Percentiles rank a stretch among this genome's conserved stretches.
These are phyloP conservation scores for Termitomyces sp. DNA, from an alignment of 768 basidiomycete genomes.

Conservation along the genomic window DNA sequence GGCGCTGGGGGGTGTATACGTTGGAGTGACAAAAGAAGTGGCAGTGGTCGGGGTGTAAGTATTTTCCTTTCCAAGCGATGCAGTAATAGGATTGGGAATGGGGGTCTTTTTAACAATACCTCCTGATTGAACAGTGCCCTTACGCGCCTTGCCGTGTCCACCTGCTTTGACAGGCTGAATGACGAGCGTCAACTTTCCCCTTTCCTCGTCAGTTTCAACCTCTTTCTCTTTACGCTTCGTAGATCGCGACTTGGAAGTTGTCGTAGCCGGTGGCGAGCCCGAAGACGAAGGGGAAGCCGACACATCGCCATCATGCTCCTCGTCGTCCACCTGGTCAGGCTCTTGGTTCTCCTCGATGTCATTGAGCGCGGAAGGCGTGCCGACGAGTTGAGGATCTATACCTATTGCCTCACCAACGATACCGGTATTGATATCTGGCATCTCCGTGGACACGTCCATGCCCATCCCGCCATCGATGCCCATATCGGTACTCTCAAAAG, in stretches of 20 bases:
- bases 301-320: constrained; percentile 12
- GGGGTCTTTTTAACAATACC: constrained; percentile 61
- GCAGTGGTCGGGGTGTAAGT: constrained; percentile 20
- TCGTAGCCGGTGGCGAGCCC: constrained; percentile 12
- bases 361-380: constrained; percentile 43
- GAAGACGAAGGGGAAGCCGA: constrained; percentile 10
- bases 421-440: constrained; percentile 4
- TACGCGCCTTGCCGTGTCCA: constrained; percentile 55
- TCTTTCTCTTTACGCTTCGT: constrained; percentile 8
- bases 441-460: constrained; percentile 15
- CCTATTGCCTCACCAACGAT: constrained; percentile 15
- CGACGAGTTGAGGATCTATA: constrained; percentile 78
- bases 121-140: constrained; percentile 67
- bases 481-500: constrained; percentile 22
- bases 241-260: constrained; percentile 5
- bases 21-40: constrained; percentile 6
- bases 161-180: constrained; percentile 51
- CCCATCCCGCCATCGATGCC: constrained; percentile 21
- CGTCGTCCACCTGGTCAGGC: constrained; percentile 12
- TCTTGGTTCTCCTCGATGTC: constrained; percentile 33
- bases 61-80: constrained; percentile 23
- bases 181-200: constrained; percentile 35
- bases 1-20: constrained; percentile 13
- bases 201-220: constrained; percentile 20
- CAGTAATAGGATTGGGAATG: constrained; percentile 15